Evolutionary conservation across 164 flowering plant species (phyloP), one percentile per base, ranked within the genome.

Genomic region (Umbilicus rupestris): DNA sequence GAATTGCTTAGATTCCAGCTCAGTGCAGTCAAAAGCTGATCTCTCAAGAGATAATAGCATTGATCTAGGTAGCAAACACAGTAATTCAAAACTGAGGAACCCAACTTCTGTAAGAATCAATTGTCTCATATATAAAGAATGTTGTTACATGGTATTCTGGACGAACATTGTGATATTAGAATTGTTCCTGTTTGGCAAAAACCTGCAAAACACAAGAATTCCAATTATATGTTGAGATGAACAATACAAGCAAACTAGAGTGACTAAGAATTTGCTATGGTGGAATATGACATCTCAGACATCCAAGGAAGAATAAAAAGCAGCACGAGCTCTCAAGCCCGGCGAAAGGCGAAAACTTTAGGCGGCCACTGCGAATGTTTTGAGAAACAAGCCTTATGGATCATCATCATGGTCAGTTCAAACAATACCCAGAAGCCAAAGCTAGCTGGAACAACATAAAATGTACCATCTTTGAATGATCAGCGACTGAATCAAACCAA

Each of bases 281-380:
- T 11, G 3, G 24, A 41, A 14, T 62, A 62, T 30, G 5, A 16
- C 0, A 39, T 63, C 65, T 63, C 65, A 63, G 65, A 63, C 65
- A 63, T 63, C 65, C 76, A 74, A 74, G 80, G 78, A 79, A 79
- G 76, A 77, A 70, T 65, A 20, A 3, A n/a, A 65, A 82, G 68
- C 85, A 78, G 82, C 85, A 82, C 4, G 14, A 77, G 77, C 82
- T 83, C 86, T 83, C 84, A 76, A 83, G 80, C 82, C 86, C 37
- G 76, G 82, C 84, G 70, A 68, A 77, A 81, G 79, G 79, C 82
- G 79, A 80, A 83, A 77, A 79, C 73, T 78, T 81, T 52, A 74
- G 83, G 75, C 81, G 85, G 81, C 80, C 80, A 82, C 84, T 84
- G 82, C 82, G 81, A 81, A 79, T 78, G 81, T 77, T 72, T 71